A percentile compares a stretch with the other conserved stretches of the same genome.
These are phyloP conservation scores for Ceratobasidium papillatum DNA, from an alignment of 1,284 basidiomycete genomes.

Conservation along the genomic window DNA sequence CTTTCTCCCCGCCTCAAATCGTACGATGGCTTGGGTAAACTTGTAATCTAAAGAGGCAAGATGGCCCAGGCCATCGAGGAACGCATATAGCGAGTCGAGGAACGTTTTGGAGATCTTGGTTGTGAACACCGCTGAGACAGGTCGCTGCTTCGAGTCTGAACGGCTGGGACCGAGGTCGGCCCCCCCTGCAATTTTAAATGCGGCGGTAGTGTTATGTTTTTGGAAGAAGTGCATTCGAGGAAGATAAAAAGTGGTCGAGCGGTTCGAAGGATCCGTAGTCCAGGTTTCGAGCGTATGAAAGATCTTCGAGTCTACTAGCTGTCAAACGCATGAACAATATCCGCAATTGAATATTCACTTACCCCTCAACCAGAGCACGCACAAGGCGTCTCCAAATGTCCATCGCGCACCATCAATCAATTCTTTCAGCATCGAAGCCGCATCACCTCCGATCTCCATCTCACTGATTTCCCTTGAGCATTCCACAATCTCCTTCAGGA, in stretches of 20 bases:
- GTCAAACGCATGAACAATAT: neutral
- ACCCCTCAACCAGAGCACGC: slow-evolving; percentile 86
- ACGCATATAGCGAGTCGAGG: slow-evolving; percentile 86
- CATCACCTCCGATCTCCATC: slow-evolving; percentile 84
- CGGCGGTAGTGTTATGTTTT: slow-evolving; percentile 77
- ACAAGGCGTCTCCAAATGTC: slow-evolving; percentile 86
- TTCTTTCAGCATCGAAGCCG: slow-evolving; percentile 69
- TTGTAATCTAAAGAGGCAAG: slow-evolving; percentile 75
- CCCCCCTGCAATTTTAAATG: slow-evolving; percentile 86
- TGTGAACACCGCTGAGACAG: slow-evolving; percentile 65
- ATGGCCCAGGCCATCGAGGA: slow-evolving; percentile 88
- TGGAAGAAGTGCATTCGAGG: slow-evolving; percentile 85
- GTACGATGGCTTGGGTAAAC: slow-evolving; percentile 31
- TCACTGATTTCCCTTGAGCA: slow-evolving; percentile 81
- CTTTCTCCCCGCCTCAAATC: slow-evolving; percentile 36
- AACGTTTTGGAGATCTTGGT: slow-evolving; percentile 86
- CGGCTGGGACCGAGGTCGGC: slow-evolving; percentile 57
- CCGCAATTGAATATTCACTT: slow-evolving; percentile 46
- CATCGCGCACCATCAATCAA: slow-evolving; percentile 86
- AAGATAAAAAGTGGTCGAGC: slow-evolving; percentile 63
- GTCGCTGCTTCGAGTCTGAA: slow-evolving; percentile 61
- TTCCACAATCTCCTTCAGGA: slow-evolving; percentile 86
- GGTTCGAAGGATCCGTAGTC: slow-evolving; percentile 64
- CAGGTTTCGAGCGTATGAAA: slow-evolving; percentile 91
- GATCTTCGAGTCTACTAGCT: slow-evolving; percentile 76